phyloP scores from a whole-genome alignment of 2,329 filamentous ascomycete species.

The Pseudogymnoascus sp. region DNA sequence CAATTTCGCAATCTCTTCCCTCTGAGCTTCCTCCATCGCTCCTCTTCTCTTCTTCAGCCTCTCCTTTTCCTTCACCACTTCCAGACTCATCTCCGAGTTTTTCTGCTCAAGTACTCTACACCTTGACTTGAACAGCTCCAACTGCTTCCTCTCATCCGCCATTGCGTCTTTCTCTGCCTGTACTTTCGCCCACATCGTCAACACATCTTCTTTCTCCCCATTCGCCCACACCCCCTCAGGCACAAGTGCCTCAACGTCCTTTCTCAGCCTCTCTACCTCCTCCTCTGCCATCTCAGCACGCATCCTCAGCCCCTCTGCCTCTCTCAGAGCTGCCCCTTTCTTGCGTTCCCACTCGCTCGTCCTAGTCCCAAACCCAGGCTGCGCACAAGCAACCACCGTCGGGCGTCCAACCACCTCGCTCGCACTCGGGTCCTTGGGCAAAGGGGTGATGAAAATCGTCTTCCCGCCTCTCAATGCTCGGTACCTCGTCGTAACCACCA shows the following conservation, averaged over 20 bases:
- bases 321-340: neutral
- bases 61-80: neutral
- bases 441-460: slow-evolving; percentile 39
- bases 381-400: slow-evolving; percentile 29
- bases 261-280: neutral
- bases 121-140: neutral
- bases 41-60: neutral
- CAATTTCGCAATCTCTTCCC: neutral
- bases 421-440: slow-evolving; percentile 43
- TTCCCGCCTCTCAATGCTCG: slow-evolving; percentile 44
- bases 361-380: slow-evolving; percentile 25
- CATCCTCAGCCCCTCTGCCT: neutral
- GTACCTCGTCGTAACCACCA: slow-evolving; percentile 46
- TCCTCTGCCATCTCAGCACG: neutral
- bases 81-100: neutral
- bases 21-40: slow-evolving; percentile 12
- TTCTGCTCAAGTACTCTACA: neutral
- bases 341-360: slow-evolving; percentile 21
- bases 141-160: neutral
- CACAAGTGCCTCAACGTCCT: neutral
- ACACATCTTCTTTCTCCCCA: neutral
- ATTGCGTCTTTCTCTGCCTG: neutral
- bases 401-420: slow-evolving; percentile 40
- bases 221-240: neutral
- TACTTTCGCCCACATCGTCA: neutral